Base-by-base conservation (phyloP, 2,329 filamentous ascomycete genomes). In the Colletotrichum sojae region DNA sequence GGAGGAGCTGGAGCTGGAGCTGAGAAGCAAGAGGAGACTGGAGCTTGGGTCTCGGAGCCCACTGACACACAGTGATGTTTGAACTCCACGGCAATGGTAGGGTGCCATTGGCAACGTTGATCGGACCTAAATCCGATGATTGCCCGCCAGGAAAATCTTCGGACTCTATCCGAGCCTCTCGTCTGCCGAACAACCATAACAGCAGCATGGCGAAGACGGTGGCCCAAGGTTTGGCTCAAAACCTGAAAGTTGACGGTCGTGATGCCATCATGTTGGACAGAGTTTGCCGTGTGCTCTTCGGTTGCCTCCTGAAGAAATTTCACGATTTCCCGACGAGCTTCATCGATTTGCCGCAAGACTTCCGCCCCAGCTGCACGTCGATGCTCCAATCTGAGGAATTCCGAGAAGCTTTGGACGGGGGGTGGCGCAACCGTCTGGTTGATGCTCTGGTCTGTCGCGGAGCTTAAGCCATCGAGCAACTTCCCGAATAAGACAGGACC, bases 391-490 rank as follows among this genome's bases (percentile, higher is more conserved):
- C 3, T 18, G 20, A 12, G 46, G 2, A 49, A 20, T 12, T 13
- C n/a, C 5, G 16, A 16, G 43, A 61, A 61, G 56, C 55, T 69
- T 56, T 65, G 49, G 20, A 56, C 45, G 55, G 51, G 55, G 55
- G n/a, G 45, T 40, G 45, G 45, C 46, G 45, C 45, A 60, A 40
- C 55, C 62, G 25, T 51, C 25, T n/a, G 51, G 25, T 45, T 66
- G 43, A 55, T 40, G 45, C 56, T 61, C 51, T 12, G n/a, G 52
- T 36, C 18, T 52, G 62, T 67, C 51, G 61, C 43, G 62, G 36
- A 61, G 62, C 55, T 69, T 60, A 46, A 69, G 62, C 62, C 45
- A 67, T 40, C 45, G 39, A 36, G 62, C 20, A 66, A 63, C 55
- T 66, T 65, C n/a, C 27, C 18, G 51, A 40, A 31, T 66, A 31